Base-by-base conservation (phyloP, 208 protist species). In the Leishmania tropica region DNA sequence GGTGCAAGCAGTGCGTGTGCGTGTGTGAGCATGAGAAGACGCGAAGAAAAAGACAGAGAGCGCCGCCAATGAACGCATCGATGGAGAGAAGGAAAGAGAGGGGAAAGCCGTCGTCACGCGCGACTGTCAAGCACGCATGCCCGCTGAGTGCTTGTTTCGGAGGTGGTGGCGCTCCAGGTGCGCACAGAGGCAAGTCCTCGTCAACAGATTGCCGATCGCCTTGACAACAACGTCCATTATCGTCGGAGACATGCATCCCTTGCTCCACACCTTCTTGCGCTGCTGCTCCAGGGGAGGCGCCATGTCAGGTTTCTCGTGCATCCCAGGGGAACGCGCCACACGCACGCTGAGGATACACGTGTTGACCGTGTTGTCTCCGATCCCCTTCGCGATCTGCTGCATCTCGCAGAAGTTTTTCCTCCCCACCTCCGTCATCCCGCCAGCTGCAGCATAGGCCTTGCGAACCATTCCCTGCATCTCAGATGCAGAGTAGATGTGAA, bases 131-230 rank as follows among this genome's bases (percentile, higher is more conserved):
- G 56, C 24, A 62, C 24, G 17, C 35, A 45, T 42, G 28, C 35
- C 7, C 28, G 35, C 42, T 80, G 21, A 83, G 51, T 83, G 67
- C 60, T 83, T 37, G 68, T 83, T 81, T 78, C 80, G 83, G 67
- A 92, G 85, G 84, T 98, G 97, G 76, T 94, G 96, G 15, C 82
- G 79, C 73, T 90, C 87, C 19, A 98, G 87, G 71, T 98, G 92
- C 65, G 79, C 75, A 47, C 88, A 86, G 79, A 97, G 93, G 81
- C 95, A 88, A 64, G 90, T 53, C 11, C 92, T 90, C 75, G 95
- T 95, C 45, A 97, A 81, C 21, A 56, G 47, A 81, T 96, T 89
- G 10, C 93, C 95, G 8, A 90, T 96, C 67, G 90, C 92, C 68
- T 88, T 80, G 67, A 83, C 74, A 73, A 96, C 87, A 40, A 98